Evolutionary conservation across 768 basidiomycete species (phyloP).

Genomic region (Tylopilus sp.): DNA sequence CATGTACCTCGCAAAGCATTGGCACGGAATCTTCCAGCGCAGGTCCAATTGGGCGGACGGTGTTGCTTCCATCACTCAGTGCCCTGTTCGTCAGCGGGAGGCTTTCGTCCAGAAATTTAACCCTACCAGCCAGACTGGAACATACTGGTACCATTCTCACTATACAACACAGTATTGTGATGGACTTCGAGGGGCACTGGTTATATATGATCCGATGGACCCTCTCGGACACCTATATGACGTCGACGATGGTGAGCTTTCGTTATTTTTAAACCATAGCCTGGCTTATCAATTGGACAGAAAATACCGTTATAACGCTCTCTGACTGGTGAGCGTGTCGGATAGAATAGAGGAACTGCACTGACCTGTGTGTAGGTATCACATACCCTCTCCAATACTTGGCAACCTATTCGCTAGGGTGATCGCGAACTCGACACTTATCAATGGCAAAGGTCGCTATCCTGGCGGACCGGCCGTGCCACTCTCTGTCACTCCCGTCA

Average conservation of each 20-base stretch:
- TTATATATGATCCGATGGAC: constrained; percentile 6
- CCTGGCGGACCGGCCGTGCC: neutral
- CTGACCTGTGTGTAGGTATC: neutral
- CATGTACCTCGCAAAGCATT: neutral
- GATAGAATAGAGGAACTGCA: neutral
- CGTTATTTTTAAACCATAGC: neutral
- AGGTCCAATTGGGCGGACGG: constrained; percentile 7
- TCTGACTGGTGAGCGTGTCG: neutral
- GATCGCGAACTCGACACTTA: neutral
- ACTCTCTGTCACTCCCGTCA: constrained; percentile 2
- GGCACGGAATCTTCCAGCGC: constrained; percentile 5
- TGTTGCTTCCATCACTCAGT: constrained; percentile 1
- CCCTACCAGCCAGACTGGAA: constrained; percentile 26
- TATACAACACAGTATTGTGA: constrained; percentile 1
- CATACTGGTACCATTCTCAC: constrained; percentile 41
- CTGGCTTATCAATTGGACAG: constrained; percentile 6
- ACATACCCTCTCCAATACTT: neutral
- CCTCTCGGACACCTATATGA: constrained; percentile 33
- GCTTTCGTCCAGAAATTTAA: constrained; percentile 37
- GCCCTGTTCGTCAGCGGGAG: constrained; percentile 7
- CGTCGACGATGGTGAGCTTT: constrained; percentile 37
- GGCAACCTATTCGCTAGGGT: neutral
- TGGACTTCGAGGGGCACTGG: constrained; percentile 28
- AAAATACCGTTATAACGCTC: constrained; percentile 34
- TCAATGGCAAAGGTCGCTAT: constrained; percentile 7